Percentiles rank a stretch among this genome's conserved stretches.
These are phyloP conservation scores for Citrus reticulata DNA, from an alignment of 345 rosid genomes.

Conservation along the genomic window DNA sequence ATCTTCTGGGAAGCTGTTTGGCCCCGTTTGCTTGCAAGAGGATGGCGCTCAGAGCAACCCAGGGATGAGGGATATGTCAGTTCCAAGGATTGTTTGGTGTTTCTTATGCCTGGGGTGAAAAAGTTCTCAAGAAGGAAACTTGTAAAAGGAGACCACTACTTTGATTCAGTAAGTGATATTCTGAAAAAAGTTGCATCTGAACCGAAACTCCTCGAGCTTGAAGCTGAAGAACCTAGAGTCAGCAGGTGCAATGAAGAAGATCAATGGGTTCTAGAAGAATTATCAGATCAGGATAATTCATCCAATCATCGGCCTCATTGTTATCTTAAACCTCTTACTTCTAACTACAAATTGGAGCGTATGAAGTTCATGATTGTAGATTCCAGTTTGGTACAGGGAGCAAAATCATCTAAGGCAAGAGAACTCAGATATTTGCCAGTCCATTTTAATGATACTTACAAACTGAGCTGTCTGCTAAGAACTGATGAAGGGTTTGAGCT, in stretches of 20 bases:
- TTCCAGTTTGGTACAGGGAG: constrained; percentile 45
- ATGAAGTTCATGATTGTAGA: constrained; percentile 63
- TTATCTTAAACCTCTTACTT: constrained; percentile 64
- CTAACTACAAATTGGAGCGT: constrained; percentile 26
- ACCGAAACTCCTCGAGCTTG: constrained; percentile 61
- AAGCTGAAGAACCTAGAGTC: constrained; percentile 37
- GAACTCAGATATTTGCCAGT: constrained; percentile 37
- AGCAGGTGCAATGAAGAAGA: constrained; percentile 27
- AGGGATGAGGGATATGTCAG: constrained; percentile 34
- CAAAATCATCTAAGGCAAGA: constrained; percentile 43
- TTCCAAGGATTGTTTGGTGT: constrained; percentile 51
- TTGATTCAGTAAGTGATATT: constrained; percentile 69
- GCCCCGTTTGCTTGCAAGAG: constrained; percentile 77
- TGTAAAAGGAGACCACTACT: constrained; percentile 64
- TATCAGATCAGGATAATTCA: constrained; percentile 44
- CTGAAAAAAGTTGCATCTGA: constrained; percentile 61
- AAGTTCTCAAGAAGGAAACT: constrained; percentile 65
- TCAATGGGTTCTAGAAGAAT: constrained; percentile 22
- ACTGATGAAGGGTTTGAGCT: constrained; percentile 20
- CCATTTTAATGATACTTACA: constrained; percentile 28
- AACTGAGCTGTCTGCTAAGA: constrained; percentile 22
- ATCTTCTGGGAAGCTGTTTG: constrained; percentile 86
- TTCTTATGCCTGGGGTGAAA: constrained; percentile 63
- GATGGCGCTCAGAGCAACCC: constrained; percentile 80
- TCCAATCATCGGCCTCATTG: constrained; percentile 25